Conservation (phyloP, 2,329 filamentous ascomycete species). For the Bimuria novae-zelandiae region DNA sequence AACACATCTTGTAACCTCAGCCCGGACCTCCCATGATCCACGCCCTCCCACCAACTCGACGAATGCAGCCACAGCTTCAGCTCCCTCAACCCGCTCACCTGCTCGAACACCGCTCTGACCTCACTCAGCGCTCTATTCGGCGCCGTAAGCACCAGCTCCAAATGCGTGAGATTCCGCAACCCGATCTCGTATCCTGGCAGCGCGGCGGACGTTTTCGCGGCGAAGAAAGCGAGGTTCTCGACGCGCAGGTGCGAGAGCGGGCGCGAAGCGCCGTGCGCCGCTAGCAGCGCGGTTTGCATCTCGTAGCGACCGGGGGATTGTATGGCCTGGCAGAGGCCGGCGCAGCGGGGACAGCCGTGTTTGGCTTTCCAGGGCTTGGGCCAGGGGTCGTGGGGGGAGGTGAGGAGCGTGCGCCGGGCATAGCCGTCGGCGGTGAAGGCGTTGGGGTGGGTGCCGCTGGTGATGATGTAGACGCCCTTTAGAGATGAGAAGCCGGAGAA, state of each 20-base stretch:
- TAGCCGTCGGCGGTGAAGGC: neutral
- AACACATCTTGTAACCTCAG: neutral
- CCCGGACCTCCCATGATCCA: neutral
- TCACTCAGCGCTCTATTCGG: neutral
- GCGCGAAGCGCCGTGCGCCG: neutral
- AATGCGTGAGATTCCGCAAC: neutral
- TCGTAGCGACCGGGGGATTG: neutral
- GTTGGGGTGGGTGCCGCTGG: neutral
- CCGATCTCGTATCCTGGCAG: neutral
- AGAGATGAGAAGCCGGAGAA: constrained; percentile 1
- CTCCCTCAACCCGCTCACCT: neutral
- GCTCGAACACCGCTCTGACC: neutral
- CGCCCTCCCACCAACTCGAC: neutral
- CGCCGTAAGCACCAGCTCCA: neutral
- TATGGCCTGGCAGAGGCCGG: neutral
- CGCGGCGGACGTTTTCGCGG: neutral
- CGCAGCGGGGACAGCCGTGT: neutral
- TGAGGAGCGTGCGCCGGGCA: neutral
- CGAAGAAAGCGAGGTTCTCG: neutral
- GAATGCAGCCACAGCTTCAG: constrained; percentile 2
- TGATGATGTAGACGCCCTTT: neutral
- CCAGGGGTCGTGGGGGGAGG: neutral
- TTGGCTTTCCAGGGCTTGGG: neutral
- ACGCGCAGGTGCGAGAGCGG: neutral
- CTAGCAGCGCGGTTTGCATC: neutral